These are phyloP conservation scores for Hypoxylon sp. DNA, from an alignment of 2,329 filamentous ascomycete species.

Conservation along the genomic window DNA sequence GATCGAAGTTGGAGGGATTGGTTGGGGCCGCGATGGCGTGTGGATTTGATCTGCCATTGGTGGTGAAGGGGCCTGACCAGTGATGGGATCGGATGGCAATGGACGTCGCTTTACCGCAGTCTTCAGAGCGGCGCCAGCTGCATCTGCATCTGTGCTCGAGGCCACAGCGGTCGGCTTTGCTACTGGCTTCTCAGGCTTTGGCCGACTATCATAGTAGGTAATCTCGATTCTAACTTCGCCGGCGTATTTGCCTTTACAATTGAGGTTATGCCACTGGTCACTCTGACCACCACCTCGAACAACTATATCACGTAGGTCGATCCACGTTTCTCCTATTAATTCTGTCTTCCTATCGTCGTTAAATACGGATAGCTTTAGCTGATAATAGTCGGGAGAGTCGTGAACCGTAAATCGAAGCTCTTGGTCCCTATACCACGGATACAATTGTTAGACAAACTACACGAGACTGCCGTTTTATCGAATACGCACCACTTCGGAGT, in stretches of 20 bases:
- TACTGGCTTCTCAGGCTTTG: constrained; percentile 80
- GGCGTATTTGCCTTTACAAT: constrained; percentile 93
- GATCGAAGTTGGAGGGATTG: constrained; percentile 59
- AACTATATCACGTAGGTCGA: constrained; percentile 85
- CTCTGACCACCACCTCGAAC: constrained; percentile 90
- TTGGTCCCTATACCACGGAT: constrained; percentile 80
- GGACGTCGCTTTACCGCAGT: constrained; percentile 85
- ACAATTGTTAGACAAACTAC: constrained; percentile 37
- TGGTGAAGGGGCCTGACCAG: constrained; percentile 64
- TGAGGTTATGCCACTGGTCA: constrained; percentile 91
- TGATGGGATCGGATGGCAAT: constrained; percentile 82
- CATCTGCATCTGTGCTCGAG: constrained; percentile 55
- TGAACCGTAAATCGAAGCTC: constrained; percentile 96
- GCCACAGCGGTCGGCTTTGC: constrained; percentile 67
- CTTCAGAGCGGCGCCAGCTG: constrained; percentile 53
- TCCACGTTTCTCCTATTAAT: constrained; percentile 93
- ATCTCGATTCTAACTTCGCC: constrained; percentile 95
- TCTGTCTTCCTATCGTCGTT: constrained; percentile 99
- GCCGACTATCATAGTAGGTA: constrained; percentile 93
- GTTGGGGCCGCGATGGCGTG: constrained; percentile 64
- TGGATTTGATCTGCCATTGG: constrained; percentile 61
- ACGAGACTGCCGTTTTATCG: constrained; percentile 2
- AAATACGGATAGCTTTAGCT: constrained; percentile 95
- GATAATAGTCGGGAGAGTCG: constrained; percentile 96
- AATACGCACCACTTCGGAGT: constrained; percentile 89